These are phyloP conservation scores for Artemisia annua DNA, from an alignment of 129 eudicot genomes.

Conservation along the genomic window DNA sequence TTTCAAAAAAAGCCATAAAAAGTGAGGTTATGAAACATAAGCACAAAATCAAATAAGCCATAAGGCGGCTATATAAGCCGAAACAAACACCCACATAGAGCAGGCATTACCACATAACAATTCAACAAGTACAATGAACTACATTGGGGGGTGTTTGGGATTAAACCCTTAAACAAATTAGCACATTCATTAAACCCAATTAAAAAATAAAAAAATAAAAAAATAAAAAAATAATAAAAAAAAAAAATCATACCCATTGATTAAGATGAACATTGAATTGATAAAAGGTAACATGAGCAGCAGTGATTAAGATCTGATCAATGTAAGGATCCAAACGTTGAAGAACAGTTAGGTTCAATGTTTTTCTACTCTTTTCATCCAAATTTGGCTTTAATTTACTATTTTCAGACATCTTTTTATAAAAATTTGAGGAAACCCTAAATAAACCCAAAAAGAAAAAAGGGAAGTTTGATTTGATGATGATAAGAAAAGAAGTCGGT, in stretches of 20 bases:
- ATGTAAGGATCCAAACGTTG: constrained; percentile 79
- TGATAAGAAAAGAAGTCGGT: too few species aligned
- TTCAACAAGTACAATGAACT: constrained; percentile 14
- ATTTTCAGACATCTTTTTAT: too few species aligned
- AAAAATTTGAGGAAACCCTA: too few species aligned
- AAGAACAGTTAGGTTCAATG: constrained; percentile 71
- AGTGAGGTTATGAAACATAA: too few species aligned
- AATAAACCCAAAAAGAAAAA: too few species aligned
- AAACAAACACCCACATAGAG: too few species aligned
- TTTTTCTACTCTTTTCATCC: too few species aligned
- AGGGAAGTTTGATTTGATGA: too few species aligned
- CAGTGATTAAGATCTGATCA: constrained; percentile 78
- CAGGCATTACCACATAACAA: neutral
- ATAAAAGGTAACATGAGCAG: constrained; percentile 80
- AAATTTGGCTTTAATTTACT: too few species aligned
- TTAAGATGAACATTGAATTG: constrained; percentile 67
- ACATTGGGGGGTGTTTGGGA: neutral
- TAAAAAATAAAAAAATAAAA: neutral
- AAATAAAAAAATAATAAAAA: too few species aligned
- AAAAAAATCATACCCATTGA: constrained; percentile 78
- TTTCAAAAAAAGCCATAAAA: too few species aligned
- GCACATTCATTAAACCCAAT: constrained; percentile 7
- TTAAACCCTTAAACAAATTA: constrained; percentile 9
- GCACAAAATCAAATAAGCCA: neutral
- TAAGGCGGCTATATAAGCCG: neutral